A percentile compares a stretch with the other conserved stretches of the same genome.
phyloP scores from a whole-genome alignment of 2,329 filamentous ascomycete species.

The Raffaelea albimanens region DNA sequence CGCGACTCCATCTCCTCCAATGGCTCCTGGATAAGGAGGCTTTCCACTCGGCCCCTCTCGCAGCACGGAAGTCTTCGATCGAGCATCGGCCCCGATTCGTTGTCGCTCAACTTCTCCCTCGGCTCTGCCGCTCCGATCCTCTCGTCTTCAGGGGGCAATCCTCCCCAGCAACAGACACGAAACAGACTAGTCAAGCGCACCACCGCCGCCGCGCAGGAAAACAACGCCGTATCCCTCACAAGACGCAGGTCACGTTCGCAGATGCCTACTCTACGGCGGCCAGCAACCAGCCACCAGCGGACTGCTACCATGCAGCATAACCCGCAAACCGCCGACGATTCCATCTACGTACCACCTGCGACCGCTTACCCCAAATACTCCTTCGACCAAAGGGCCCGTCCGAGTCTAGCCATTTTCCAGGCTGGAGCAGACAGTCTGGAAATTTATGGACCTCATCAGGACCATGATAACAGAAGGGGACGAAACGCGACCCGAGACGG shows the following conservation, averaged over 20 bases:
- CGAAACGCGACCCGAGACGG: no score
- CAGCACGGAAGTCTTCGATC: conserved; percentile 56
- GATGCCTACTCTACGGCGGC: conserved; percentile 57
- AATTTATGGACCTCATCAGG: neutral
- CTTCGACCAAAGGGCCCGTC: conserved; percentile 23
- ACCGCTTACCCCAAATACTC: conserved; percentile 19
- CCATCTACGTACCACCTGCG: conserved; percentile 11
- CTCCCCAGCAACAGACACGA: conserved; percentile 39
- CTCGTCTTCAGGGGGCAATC: conserved; percentile 20
- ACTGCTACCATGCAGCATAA: conserved; percentile 57
- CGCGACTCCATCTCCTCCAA: conserved; percentile 52
- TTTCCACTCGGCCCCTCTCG: conserved; percentile 57
- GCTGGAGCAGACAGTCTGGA: conserved; percentile 10
- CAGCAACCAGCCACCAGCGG: conserved; percentile 71
- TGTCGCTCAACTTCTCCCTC: conserved; percentile 56
- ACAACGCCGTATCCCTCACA: conserved; percentile 27
- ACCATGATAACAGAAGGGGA: no score
- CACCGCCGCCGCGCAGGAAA: conserved; percentile 43
- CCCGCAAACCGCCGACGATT: conserved; percentile 4
- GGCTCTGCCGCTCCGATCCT: conserved; percentile 58
- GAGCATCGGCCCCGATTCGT: conserved; percentile 55
- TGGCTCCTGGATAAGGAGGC: conserved; percentile 62
- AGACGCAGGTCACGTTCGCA: conserved; percentile 48
- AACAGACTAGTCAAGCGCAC: conserved; percentile 74
- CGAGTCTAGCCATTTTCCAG: conserved; percentile 13